Evolutionary conservation across 2,329 filamentous ascomycete species (phyloP).

Genomic region (Tolypocladium tundrense): DNA sequence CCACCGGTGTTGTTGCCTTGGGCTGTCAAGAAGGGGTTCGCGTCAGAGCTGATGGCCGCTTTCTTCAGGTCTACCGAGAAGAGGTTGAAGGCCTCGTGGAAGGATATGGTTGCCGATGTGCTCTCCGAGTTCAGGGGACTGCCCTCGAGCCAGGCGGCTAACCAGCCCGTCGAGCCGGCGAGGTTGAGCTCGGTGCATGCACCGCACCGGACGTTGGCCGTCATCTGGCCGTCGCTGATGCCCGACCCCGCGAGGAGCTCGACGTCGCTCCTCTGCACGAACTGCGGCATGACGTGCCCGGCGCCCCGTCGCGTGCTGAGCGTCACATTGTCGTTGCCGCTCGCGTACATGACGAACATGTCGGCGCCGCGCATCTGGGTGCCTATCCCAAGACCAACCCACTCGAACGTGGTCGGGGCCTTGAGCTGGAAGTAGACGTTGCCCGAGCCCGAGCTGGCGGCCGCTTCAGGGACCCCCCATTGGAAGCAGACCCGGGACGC

Average conservation of each 20-base stretch:
- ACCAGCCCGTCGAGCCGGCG: constrained; percentile 34
- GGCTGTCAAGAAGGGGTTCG: constrained; percentile 39
- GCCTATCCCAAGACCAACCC: constrained; percentile 51
- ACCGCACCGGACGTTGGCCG: constrained; percentile 47
- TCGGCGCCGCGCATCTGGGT: constrained; percentile 42
- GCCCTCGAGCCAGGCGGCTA: constrained; percentile 44
- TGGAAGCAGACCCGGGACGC: constrained; percentile 38
- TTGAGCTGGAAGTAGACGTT: constrained; percentile 52
- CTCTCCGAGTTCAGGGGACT: constrained; percentile 32
- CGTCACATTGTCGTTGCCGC: constrained; percentile 49
- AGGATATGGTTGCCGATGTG: constrained; percentile 25
- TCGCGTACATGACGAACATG: constrained; percentile 53
- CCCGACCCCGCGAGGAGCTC: constrained; percentile 50
- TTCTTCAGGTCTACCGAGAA: constrained; percentile 39
- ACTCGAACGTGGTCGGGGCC: constrained; percentile 41
- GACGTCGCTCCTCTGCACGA: constrained; percentile 31
- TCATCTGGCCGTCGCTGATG: constrained; percentile 39
- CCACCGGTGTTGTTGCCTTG: background rate
- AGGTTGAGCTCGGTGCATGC: constrained; percentile 40
- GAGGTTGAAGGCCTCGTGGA: constrained; percentile 33
- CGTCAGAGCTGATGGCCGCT: constrained; percentile 34
- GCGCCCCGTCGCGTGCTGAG: constrained; percentile 44
- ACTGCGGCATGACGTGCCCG: constrained; percentile 37
- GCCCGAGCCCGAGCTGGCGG: constrained; percentile 36
- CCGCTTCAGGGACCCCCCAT: constrained; percentile 42